Percentiles rank a stretch among this genome's conserved stretches.
Evolutionary conservation across 2,329 filamentous ascomycete genomes (phyloP).

Genomic region (Pseudogymnoascus sp.): DNA sequence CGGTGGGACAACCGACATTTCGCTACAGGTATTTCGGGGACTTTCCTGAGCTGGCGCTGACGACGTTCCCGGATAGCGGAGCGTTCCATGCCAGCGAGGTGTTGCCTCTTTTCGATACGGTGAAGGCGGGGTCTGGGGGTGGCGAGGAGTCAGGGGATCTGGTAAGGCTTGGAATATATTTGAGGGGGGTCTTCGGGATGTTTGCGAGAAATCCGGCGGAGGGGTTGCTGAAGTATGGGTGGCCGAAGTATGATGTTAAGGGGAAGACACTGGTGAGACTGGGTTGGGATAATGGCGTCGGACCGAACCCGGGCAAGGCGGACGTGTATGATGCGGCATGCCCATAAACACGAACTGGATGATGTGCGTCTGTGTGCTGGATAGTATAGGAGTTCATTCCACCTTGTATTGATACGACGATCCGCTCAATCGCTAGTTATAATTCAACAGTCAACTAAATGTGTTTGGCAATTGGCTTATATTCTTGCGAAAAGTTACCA

Average conservation of each 20-base stretch:
- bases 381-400: not conserved
- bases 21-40: slow-evolving; percentile 32
- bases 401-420: not conserved
- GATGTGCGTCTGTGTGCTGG: not conserved
- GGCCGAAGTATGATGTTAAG: slow-evolving; percentile 22
- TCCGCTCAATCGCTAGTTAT: not conserved
- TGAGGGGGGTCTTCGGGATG: slow-evolving; percentile 32
- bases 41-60: slow-evolving; percentile 28
- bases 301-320: slow-evolving; percentile 11
- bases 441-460: not conserved
- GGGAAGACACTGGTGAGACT: slow-evolving; percentile 24
- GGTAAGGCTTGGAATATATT: slow-evolving; percentile 26
- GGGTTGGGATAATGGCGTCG: slow-evolving; percentile 24
- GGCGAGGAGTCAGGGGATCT: slow-evolving; percentile 23
- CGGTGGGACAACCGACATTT: slow-evolving; percentile 29
- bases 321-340: not conserved
- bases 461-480: not conserved
- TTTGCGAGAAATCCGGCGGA: slow-evolving; percentile 33
- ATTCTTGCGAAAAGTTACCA: not conserved
- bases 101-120: slow-evolving; percentile 28
- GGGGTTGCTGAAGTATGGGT: slow-evolving; percentile 28
- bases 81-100: slow-evolving; percentile 31
- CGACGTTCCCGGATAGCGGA: slow-evolving; percentile 24
- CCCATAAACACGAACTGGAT: not conserved
- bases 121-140: slow-evolving; percentile 9